Evolutionary conservation across 106 monocot species (phyloP), one percentile per base, ranked within the genome.

Genomic region (Apostasia ramifera): DNA sequence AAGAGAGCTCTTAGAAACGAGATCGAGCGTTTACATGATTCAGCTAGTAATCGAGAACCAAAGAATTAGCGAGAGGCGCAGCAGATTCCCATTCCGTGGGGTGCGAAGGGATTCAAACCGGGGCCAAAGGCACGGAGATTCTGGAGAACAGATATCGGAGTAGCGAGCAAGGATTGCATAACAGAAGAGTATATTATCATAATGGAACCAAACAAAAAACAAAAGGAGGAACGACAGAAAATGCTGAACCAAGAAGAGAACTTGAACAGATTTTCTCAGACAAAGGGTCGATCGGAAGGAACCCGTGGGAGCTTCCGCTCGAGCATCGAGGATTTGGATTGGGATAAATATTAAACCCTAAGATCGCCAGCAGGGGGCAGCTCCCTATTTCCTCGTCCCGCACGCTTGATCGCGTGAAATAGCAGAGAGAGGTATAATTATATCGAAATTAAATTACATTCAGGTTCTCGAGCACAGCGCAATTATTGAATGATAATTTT

Each of bases 41-140:
- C 13, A 44, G 38, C 3, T 2, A 46, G 61, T 10, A 10, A 5
- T 12, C 4, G 39, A 58, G 42, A 13, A 70, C 38, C 54, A 6
- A 40, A 37, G 39, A 53, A 57, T 79, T 84, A 88, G 70, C 88
- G 88, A 69, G 76, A 78, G 40, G 43, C 41, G 42, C 75, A 75
- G 72, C 83, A 75, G 66, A 83, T 86, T 1, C 86, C 90, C 80
- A 86, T 79, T 72, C 90, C 80, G 67, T 79, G 74, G 58, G 90
- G 83, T 43, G 83, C 90, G 39, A 91, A 83, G 43, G 90, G 86
- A 91, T 91, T 91, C 71, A 86, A 69, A 9, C 90, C 90, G 42
- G 90, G 90, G 62, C 90, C 90, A 40, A 91, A 77, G 2, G 56
- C 86, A 72, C 90, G 86, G 61, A 86, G 83, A 51, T 81, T 86